Evolutionary conservation across 768 basidiomycete species (phyloP).

Genomic region (Ephemerocybe angulata): DNA sequence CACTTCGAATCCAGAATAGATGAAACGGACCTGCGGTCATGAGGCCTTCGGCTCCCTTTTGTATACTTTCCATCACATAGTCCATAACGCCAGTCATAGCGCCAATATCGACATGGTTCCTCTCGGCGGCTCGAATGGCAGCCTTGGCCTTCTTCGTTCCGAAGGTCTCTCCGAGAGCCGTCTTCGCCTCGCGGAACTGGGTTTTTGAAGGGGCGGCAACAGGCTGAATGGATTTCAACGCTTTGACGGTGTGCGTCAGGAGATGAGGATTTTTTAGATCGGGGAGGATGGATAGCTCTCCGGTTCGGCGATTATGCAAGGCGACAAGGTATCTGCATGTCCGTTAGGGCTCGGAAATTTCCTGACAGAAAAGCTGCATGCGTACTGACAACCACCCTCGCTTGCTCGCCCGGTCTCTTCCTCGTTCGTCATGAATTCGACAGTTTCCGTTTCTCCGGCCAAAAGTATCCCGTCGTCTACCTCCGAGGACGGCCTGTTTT

Average conservation of each 20-base stretch:
- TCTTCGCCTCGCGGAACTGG: slow-evolving; percentile 62
- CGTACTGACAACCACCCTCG: slow-evolving; percentile 67
- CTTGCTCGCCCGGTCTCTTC: slow-evolving; percentile 47
- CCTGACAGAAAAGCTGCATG: slow-evolving; percentile 10
- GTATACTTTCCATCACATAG: slow-evolving; percentile 81
- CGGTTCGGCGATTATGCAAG: slow-evolving; percentile 73
- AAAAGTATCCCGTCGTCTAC: slow-evolving; percentile 44
- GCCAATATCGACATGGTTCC: slow-evolving; percentile 84
- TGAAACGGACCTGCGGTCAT: slow-evolving; percentile 56
- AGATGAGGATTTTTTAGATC: slow-evolving; percentile 63
- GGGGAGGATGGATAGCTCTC: slow-evolving; percentile 65
- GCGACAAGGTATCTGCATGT: slow-evolving; percentile 73
- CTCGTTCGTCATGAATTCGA: slow-evolving; percentile 75
- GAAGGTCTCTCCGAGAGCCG: slow-evolving; percentile 85
- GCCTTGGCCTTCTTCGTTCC: slow-evolving; percentile 93
- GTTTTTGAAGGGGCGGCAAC: slow-evolving; percentile 46
- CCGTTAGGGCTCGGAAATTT: slow-evolving; percentile 6
- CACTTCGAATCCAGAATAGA: background rate
- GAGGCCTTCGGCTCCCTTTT: slow-evolving; percentile 63
- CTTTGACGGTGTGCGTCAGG: slow-evolving; percentile 76
- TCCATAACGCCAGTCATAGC: slow-evolving; percentile 84
- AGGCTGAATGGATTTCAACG: slow-evolving; percentile 63
- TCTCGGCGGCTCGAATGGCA: slow-evolving; percentile 77
- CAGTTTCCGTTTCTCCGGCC: slow-evolving; percentile 77
- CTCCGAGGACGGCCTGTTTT: too few species aligned